Evolutionary conservation across 768 basidiomycete genomes (phyloP).

Genomic region (Tricholoma bakamatsutake): DNA sequence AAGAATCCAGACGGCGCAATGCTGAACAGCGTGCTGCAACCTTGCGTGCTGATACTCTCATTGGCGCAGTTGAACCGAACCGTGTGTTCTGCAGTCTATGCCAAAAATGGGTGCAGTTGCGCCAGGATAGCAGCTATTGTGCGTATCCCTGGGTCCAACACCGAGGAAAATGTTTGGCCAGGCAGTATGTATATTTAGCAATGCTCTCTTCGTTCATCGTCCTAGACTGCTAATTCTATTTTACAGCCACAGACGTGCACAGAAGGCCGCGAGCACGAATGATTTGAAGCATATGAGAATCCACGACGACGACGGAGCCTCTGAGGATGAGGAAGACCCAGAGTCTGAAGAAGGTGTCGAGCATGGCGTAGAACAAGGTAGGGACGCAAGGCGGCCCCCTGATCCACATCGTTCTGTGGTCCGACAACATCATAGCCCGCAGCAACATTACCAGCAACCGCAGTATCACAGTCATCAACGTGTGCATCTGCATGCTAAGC

Average conservation of each 20-base stretch:
- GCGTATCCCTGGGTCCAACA: slow-evolving; percentile 82
- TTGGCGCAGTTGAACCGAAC: slow-evolving; percentile 68
- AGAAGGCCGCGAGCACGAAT: slow-evolving; percentile 49
- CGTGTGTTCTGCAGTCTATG: slow-evolving; percentile 71
- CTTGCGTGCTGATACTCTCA: slow-evolving; percentile 57
- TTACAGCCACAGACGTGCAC: slow-evolving; percentile 47
- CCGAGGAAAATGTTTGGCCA: slow-evolving; percentile 65
- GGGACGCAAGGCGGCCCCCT: not conserved
- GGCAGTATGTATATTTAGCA: slow-evolving; percentile 45
- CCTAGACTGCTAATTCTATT: not conserved
- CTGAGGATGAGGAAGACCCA: slow-evolving; percentile 19
- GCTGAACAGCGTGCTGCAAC: slow-evolving; percentile 76
- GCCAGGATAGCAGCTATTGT: slow-evolving; percentile 75
- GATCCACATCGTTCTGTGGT: not conserved
- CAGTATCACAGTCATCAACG: not conserved
- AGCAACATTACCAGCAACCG: not conserved
- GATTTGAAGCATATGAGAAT: slow-evolving; percentile 19
- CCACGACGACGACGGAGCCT: slow-evolving; percentile 15
- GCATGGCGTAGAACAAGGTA: not conserved
- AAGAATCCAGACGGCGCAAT: slow-evolving; percentile 68
- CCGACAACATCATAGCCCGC: slow-evolving; percentile 8
- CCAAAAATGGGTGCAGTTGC: slow-evolving; percentile 76
- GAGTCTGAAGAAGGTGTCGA: slow-evolving; percentile 27
- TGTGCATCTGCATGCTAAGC: not conserved
- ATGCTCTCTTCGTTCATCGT: not conserved